A percentile compares a stretch with the other conserved stretches of the same genome.
These are phyloP conservation scores for Ceratopteris richardii DNA, from an alignment of 75 land plant genomes.

Conservation along the genomic window DNA sequence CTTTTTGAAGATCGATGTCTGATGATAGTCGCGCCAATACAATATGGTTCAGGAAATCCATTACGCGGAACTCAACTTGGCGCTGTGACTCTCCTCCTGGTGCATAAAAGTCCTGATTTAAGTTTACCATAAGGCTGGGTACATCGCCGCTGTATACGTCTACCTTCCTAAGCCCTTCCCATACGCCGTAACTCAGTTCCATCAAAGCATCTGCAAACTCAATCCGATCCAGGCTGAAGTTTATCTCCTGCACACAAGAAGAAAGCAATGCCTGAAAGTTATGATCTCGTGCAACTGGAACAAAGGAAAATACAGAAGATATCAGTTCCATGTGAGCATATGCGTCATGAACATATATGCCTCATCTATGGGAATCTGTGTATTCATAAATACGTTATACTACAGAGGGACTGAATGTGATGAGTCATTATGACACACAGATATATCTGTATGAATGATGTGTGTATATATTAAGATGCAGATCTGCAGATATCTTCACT, in stretches of 20 bases:
- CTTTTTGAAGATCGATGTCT: conserved; percentile 25
- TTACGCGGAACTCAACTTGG: conserved; percentile 70
- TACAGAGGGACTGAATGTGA: too few species aligned
- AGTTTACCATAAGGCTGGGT: conserved; percentile 38
- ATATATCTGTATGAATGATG: too few species aligned
- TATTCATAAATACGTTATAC: too few species aligned
- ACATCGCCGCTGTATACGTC: conserved; percentile 59
- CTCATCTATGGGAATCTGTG: too few species aligned
- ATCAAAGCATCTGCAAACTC: conserved; percentile 44
- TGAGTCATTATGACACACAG: too few species aligned
- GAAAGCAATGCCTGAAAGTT: too few species aligned
- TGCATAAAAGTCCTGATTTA: conserved; percentile 66
- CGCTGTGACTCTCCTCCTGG: conserved; percentile 79
- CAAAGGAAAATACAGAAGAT: too few species aligned
- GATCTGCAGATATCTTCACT: too few species aligned
- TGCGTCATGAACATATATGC: too few species aligned
- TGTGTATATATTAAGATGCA: too few species aligned
- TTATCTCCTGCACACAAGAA: conserved; percentile 42
- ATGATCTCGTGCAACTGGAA: too few species aligned
- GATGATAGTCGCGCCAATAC: conserved; percentile 30
- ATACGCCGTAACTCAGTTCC: conserved; percentile 69
- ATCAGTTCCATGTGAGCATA: too few species aligned
- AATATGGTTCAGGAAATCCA: conserved; percentile 58
- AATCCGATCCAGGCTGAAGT: conserved; percentile 46
- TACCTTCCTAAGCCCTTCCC: conserved; percentile 62